phyloP scores from a whole-genome alignment of 495 filamentous ascomycete genomes.

The Cryomyces minteri region DNA sequence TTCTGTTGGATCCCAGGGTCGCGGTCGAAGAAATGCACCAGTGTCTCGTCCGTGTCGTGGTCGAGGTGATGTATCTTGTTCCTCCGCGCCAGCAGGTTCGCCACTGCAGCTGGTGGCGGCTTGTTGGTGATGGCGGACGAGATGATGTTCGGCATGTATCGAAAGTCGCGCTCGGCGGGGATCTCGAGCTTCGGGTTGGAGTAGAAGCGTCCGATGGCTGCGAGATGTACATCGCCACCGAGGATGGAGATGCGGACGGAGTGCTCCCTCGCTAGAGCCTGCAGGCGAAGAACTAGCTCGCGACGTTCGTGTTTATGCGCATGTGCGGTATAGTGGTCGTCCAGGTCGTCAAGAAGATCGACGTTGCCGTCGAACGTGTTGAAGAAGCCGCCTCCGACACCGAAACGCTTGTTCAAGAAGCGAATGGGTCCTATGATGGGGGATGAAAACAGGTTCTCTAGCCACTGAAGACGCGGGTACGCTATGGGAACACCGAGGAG shows the following conservation, averaged over 20 bases:
- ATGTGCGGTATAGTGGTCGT: constrained; percentile 86
- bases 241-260: constrained; percentile 72
- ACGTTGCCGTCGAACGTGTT: constrained; percentile 84
- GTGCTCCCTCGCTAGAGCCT: constrained; percentile 49
- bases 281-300: constrained; percentile 51
- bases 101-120: constrained; percentile 76
- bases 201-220: constrained; percentile 60
- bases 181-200: constrained; percentile 43
- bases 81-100: constrained; percentile 62
- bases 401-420: constrained; percentile 80
- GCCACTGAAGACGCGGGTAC: constrained; percentile 85
- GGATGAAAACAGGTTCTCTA: constrained; percentile 71
- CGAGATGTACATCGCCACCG: constrained; percentile 61
- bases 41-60: constrained; percentile 66
- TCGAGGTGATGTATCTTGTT: constrained; percentile 94
- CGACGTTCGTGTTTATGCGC: constrained; percentile 83
- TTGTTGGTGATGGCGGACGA: constrained; percentile 82
- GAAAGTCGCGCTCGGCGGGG: constrained; percentile 39
- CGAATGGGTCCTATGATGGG: constrained; percentile 73
- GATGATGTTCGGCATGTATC: constrained; percentile 61
- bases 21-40: constrained; percentile 69
- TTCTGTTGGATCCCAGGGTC: constrained; percentile 45
- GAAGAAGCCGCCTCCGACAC: constrained; percentile 68
- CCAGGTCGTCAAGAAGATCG: constrained; percentile 81
- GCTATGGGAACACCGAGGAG: constrained; percentile 87